These are phyloP conservation scores for Dendrobium officinale DNA, from an alignment of 106 monocot genomes.

Conservation along the genomic window DNA sequence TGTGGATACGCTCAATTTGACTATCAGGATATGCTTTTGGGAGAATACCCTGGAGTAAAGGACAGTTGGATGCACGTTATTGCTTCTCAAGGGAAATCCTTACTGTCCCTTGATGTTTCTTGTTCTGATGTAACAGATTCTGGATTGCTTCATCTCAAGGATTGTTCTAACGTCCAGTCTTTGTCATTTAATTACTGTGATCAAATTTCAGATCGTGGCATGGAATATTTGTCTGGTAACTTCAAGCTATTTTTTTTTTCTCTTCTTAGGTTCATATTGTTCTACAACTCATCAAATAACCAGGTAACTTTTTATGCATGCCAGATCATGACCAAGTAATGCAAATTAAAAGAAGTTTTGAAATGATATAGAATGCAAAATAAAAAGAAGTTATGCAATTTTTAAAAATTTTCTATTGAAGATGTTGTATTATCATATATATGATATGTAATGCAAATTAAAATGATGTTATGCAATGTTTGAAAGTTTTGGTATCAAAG, in stretches of 20 bases:
- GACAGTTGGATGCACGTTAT: conserved; percentile 83
- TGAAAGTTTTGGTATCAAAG: background rate
- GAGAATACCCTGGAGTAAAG: conserved; percentile 90
- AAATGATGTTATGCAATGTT: background rate
- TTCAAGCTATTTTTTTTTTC: background rate
- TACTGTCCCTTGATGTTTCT: conserved; percentile 89
- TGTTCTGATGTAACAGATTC: conserved; percentile 83
- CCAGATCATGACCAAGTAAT: background rate
- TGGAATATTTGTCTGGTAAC: conserved; percentile 61
- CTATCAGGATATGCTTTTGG: conserved; percentile 75
- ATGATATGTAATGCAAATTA: background rate
- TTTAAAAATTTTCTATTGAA: background rate
- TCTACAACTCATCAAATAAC: background rate
- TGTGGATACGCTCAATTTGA: background rate
- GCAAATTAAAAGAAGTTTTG: conserved; percentile 1
- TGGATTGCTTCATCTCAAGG: conserved; percentile 53
- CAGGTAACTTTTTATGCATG: background rate
- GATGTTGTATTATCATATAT: background rate
- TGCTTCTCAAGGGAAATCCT: conserved; percentile 79
- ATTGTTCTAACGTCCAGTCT: conserved; percentile 57
- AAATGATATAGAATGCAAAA: background rate
- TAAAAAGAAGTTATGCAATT: background rate
- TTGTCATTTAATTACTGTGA: conserved; percentile 79
- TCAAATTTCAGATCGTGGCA: conserved; percentile 56
- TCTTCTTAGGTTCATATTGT: background rate